Evolutionary conservation across 2,329 filamentous ascomycete species (phyloP), one percentile per base, ranked within the genome.

Genomic region (Fusarium euwallaceae): DNA sequence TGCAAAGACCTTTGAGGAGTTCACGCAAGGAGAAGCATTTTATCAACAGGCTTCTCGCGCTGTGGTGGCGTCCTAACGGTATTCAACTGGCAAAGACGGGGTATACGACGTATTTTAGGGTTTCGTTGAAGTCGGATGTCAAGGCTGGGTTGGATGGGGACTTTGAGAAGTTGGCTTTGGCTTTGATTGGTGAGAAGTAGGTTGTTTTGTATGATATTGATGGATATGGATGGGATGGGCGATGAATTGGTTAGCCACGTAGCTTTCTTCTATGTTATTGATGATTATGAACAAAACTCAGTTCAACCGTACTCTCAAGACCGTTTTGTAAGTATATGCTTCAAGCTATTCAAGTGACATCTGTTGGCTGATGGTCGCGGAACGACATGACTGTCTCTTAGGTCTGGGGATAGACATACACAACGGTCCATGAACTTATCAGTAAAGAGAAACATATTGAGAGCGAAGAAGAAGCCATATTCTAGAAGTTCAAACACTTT

Each of bases 21-120:
- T 76, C 75, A 3, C 75, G 77, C n/a, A 82, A 83, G 62, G 78
- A 82, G 20, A 66, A 71, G 1, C 70, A 81, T 1, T 80, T 83
- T 24, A 82, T 82, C 67, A 79, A 83, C 53, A 78, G 80, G 6
- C 56, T 82, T 4, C 74, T 81, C 2, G 78, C 73, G 37, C 65
- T 83, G 1, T 82, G 82, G 62, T 81, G 81, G 81, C 78, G 82
- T n/a, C 76, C 73, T 4, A 63, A 55, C 6, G 72, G 81, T 0
- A 53, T 83, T 7, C 68, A 78, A 3, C 76, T 74, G 9, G 78
- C 79, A 0, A 81, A 92, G 86, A 93, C 88, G 84, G 84, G 90
- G 78, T 84, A 91, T 81, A 88, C 89, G 77, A 88, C 85, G 69
- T 86, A 90, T 24, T 89, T 90, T 68, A 89, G 89, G 8, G 87